Evolutionary conservation across 176 grass and related monocot species (phyloP).

Genomic region (Carex myosuroides): DNA sequence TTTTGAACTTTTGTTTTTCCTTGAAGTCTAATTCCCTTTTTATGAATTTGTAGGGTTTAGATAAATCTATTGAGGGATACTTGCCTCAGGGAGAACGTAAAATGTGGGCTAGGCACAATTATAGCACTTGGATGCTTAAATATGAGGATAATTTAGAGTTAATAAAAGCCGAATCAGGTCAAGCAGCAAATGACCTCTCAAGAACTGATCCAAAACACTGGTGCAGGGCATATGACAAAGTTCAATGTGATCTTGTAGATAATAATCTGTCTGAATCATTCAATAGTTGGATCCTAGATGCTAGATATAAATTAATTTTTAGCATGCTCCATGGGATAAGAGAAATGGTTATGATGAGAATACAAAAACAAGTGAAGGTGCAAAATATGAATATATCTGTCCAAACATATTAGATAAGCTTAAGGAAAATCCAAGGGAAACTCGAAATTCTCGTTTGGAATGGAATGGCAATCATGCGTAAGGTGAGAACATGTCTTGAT

Average conservation of each 20-base stretch:
- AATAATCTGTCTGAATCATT: not conserved
- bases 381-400: not conserved
- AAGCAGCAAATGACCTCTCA: not conserved
- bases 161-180: not conserved
- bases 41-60: not conserved
- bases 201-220: not conserved
- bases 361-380: not conserved
- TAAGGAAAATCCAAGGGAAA: too few species aligned
- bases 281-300: slow-evolving; percentile 1
- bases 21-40: not conserved
- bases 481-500: not conserved
- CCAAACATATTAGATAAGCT: not conserved
- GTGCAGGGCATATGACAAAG: not conserved
- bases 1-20: not conserved
- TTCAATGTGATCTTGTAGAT: not conserved
- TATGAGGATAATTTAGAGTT: not conserved
- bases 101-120: not conserved
- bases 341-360: not conserved
- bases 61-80: not conserved
- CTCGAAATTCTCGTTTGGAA: too few species aligned
- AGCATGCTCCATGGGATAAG: too few species aligned
- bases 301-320: not conserved
- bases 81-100: not conserved
- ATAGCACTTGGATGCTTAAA: not conserved
- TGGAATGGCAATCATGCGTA: not conserved